Evolutionary conservation across 2,329 filamentous ascomycete species (phyloP).

Genomic region (Colletotrichum musae): DNA sequence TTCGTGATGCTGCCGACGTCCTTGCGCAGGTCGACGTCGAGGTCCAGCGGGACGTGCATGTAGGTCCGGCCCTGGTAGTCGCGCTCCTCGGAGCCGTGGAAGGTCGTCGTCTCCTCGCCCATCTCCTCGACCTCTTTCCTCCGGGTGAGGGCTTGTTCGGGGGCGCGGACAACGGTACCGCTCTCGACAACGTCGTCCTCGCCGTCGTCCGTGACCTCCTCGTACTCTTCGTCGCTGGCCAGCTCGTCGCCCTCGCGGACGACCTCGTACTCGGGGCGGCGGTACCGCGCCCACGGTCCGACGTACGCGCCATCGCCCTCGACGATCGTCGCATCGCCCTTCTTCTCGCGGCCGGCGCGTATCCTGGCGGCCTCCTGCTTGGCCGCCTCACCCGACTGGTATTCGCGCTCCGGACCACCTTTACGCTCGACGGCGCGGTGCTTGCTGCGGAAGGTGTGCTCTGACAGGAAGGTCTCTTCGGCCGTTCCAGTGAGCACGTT

Average conservation of each 20-base stretch:
- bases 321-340: conserved; percentile 86
- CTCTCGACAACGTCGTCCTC: conserved; percentile 80
- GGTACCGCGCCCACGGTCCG: conserved; percentile 94
- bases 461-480: conserved; percentile 89
- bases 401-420: conserved; percentile 70
- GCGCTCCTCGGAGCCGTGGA: conserved; percentile 85
- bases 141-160: conserved; percentile 66
- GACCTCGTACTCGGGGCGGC: conserved; percentile 79
- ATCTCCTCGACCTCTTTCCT: conserved; percentile 71
- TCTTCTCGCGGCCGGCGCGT: conserved; percentile 83
- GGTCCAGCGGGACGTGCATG: conserved; percentile 95
- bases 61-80: conserved; percentile 98
- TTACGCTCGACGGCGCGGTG: conserved; percentile 85
- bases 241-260: conserved; percentile 82
- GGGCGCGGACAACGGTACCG: conserved; percentile 72
- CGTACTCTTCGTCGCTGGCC: conserved; percentile 83
- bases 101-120: conserved; percentile 85
- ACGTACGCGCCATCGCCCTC: conserved; percentile 92
- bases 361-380: conserved; percentile 81
- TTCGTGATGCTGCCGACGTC: conserved; percentile 86
- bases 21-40: conserved; percentile 88
- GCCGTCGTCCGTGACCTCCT: conserved; percentile 84
- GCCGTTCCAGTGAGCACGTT: conserved; percentile 89
- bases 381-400: conserved; percentile 66
- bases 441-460: conserved; percentile 89